Conservation (phyloP, 1,284 basidiomycete genomes). For the Cryptococcus depauperatus region DNA sequence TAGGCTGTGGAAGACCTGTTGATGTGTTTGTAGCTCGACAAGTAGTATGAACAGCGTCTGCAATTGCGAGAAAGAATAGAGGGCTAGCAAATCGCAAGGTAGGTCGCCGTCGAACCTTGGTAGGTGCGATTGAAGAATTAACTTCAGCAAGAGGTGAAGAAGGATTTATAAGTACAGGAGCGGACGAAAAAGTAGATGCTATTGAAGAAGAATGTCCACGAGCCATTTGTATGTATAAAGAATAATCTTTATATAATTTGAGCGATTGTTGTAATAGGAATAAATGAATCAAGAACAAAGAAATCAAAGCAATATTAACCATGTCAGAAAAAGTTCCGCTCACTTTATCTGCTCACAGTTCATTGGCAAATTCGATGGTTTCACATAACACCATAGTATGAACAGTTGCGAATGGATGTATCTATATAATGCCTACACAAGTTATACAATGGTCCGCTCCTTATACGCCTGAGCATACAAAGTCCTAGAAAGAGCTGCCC, state of each 20-base stretch:
- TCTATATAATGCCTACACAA: background rate
- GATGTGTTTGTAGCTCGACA: background rate
- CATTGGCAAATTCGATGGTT: too few species aligned
- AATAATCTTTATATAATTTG: background rate
- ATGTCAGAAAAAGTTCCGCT: too few species aligned
- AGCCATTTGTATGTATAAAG: background rate
- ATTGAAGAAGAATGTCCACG: background rate
- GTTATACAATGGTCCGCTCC: background rate
- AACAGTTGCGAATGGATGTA: background rate
- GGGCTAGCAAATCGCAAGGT: constrained; percentile 9
- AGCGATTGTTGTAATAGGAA: background rate
- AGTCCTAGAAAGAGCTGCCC: background rate
- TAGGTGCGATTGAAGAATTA: background rate
- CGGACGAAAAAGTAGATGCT: background rate
- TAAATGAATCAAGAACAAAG: too few species aligned
- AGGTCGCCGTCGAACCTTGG: background rate
- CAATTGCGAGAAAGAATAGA: constrained; percentile 1
- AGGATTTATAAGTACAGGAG: constrained; percentile 1
- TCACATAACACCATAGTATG: too few species aligned
- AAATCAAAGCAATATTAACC: too few species aligned
- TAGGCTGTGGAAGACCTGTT: background rate
- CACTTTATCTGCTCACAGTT: too few species aligned
- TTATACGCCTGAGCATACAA: background rate
- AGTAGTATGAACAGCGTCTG: constrained; percentile 6
- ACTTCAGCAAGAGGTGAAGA: background rate